phyloP scores from a whole-genome alignment of 345 rosid genomes.

The Eucalyptus brandiana region DNA sequence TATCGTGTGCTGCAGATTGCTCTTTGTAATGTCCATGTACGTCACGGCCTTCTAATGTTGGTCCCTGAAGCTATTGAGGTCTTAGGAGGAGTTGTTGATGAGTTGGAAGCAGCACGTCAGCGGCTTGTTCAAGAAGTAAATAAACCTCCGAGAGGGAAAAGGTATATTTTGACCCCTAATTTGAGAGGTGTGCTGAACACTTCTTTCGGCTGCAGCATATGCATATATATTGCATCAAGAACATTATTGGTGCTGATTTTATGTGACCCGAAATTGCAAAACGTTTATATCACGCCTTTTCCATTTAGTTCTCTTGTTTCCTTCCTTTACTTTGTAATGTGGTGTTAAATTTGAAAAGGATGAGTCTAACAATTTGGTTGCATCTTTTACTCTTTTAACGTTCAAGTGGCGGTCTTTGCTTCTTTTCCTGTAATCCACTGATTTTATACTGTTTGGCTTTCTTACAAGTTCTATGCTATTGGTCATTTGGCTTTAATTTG shows the following conservation, averaged over 20 bases:
- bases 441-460: not conserved
- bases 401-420: not conserved
- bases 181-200: not conserved
- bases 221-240: not conserved
- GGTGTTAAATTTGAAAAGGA: not conserved
- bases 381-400: not conserved
- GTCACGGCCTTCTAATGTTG: slow-evolving; percentile 72
- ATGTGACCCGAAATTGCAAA: not conserved
- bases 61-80: slow-evolving; percentile 84
- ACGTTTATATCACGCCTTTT: not conserved
- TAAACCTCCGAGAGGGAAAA: slow-evolving; percentile 93
- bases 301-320: not conserved
- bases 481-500: not conserved
- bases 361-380: not conserved
- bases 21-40: slow-evolving; percentile 62
- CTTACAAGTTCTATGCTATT: not conserved
- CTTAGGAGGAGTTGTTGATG: slow-evolving; percentile 76
- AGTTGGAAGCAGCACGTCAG: slow-evolving; percentile 61
- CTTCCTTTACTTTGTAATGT: not conserved
- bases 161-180: slow-evolving; percentile 30
- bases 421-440: not conserved
- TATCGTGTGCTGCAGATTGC: slow-evolving; percentile 36
- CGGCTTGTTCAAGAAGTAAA: slow-evolving; percentile 72
- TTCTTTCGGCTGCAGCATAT: not conserved
- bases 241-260: not conserved